A percentile compares a stretch with the other conserved stretches of the same genome.
These are phyloP conservation scores for Hyaloscypha bicolor DNA, from an alignment of 495 filamentous ascomycete species.

Conservation along the genomic window DNA sequence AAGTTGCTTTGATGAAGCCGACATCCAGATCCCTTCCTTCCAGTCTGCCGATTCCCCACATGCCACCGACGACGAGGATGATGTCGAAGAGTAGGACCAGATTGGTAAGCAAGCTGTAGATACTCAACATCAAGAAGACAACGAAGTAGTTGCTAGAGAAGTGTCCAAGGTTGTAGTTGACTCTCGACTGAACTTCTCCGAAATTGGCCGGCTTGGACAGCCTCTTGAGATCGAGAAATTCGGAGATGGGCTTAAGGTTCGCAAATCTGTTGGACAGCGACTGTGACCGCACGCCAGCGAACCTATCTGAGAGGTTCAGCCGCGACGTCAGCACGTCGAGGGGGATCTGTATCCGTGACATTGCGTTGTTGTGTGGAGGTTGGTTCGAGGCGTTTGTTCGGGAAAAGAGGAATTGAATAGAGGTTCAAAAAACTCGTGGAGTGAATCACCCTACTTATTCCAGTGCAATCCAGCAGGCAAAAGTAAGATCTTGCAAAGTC, in stretches of 20 bases:
- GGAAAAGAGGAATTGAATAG: neutral
- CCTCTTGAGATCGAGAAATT: conserved; percentile 95
- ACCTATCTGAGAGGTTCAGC: conserved; percentile 71
- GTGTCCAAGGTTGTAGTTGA: conserved; percentile 96
- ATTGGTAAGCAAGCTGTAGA: conserved; percentile 94
- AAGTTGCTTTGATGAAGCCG: conserved; percentile 76
- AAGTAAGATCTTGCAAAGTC: neutral
- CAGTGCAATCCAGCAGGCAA: neutral
- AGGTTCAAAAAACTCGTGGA: neutral
- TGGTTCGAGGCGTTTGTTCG: neutral
- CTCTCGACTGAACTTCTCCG: conserved; percentile 84
- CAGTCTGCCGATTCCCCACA: conserved; percentile 88
- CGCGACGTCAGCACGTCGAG: conserved; percentile 89
- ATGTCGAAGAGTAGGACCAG: conserved; percentile 85
- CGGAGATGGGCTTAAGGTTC: conserved; percentile 87
- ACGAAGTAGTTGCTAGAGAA: conserved; percentile 98
- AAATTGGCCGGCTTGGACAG: conserved; percentile 93
- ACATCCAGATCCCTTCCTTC: conserved; percentile 85
- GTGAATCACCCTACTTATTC: neutral
- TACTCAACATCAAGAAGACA: conserved; percentile 89
- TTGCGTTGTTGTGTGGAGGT: conserved; percentile 42
- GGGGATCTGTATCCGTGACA: conserved; percentile 90
- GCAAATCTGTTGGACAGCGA: conserved; percentile 81
- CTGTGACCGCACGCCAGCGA: conserved; percentile 76
- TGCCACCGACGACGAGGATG: conserved; percentile 76